A percentile compares a stretch with the other conserved stretches of the same genome.
phyloP scores from a whole-genome alignment of 192 early-diverging fungal species.

The Funneliformis geosporum region DNA sequence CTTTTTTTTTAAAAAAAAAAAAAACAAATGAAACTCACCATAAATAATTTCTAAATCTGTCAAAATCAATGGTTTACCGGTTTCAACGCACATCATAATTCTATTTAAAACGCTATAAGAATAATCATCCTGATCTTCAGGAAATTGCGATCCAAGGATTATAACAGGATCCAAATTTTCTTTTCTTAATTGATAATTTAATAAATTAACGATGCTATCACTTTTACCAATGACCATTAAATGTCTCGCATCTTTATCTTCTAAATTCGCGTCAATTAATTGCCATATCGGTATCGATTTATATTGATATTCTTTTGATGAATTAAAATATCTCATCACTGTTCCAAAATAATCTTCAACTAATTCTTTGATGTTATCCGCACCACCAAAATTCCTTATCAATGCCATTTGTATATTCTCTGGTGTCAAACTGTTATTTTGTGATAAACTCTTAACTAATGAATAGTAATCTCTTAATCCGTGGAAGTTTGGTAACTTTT shows the following conservation, averaged over 20 bases:
- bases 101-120: slow-evolving; percentile 27
- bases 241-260: slow-evolving; percentile 21
- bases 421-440: not conserved
- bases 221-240: not conserved
- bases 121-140: slow-evolving; percentile 19
- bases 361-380: not conserved
- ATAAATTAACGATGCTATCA: not conserved
- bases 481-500: slow-evolving; percentile 26
- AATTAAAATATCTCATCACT: not conserved
- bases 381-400: slow-evolving; percentile 18
- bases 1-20: too few species aligned
- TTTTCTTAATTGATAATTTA: slow-evolving; percentile 5
- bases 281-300: not conserved
- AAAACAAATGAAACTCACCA: not conserved
- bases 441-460: slow-evolving; percentile 19
- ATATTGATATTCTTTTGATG: not conserved
- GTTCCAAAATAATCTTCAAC: not conserved
- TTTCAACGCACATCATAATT: slow-evolving; percentile 32
- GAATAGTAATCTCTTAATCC: slow-evolving; percentile 26
- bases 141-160: slow-evolving; percentile 25
- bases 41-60: slow-evolving; percentile 2
- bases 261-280: slow-evolving; percentile 7
- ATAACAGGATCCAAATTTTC: slow-evolving; percentile 13
- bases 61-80: slow-evolving; percentile 16
- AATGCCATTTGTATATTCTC: slow-evolving; percentile 6